Conservation (phyloP, 2,329 filamentous ascomycete species). For the Aspergillus sp. region DNA sequence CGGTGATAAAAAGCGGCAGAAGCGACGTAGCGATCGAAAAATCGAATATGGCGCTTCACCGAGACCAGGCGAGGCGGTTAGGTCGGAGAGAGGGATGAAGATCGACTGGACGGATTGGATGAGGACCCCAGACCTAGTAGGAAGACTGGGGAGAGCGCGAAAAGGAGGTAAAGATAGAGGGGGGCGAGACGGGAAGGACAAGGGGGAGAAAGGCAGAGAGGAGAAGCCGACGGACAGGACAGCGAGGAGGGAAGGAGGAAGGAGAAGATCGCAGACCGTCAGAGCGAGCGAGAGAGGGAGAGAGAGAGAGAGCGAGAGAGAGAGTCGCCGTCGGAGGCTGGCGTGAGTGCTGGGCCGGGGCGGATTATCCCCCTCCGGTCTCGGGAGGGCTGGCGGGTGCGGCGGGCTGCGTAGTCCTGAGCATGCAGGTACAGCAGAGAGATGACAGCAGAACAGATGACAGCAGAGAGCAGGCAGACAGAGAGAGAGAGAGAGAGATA, state of each 20-base stretch:
- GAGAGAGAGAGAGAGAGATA: constrained; percentile 11
- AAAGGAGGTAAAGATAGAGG: constrained; percentile 6
- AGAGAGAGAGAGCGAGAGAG: constrained; percentile 7
- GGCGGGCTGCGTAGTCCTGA: background rate
- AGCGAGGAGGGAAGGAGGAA: constrained; percentile 4
- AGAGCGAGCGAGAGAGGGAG: constrained; percentile 6
- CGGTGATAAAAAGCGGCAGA: too few relatives aligned
- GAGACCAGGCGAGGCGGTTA: too few relatives aligned
- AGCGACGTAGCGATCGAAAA: too few relatives aligned
- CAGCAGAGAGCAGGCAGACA: too few relatives aligned
- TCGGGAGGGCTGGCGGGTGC: constrained; percentile 1
- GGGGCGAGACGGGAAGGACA: background rate
- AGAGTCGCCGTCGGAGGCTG: too few relatives aligned
- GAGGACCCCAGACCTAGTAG: too few relatives aligned
- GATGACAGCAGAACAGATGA: too few relatives aligned
- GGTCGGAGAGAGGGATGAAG: too few relatives aligned
- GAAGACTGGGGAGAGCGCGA: constrained; percentile 10
- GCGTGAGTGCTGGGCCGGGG: too few relatives aligned
- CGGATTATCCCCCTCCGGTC: too few relatives aligned
- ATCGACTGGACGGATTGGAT: too few relatives aligned
- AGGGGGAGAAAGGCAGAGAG: constrained; percentile 3
- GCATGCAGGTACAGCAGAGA: constrained; percentile 1
- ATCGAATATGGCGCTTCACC: too few relatives aligned
- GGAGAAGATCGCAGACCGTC: constrained; percentile 10
- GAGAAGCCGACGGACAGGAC: constrained; percentile 4